Percentiles rank a stretch among this genome's conserved stretches.
These are phyloP conservation scores for Wallemia mellicola DNA, from an alignment of 1,284 basidiomycete genomes.

Conservation along the genomic window DNA sequence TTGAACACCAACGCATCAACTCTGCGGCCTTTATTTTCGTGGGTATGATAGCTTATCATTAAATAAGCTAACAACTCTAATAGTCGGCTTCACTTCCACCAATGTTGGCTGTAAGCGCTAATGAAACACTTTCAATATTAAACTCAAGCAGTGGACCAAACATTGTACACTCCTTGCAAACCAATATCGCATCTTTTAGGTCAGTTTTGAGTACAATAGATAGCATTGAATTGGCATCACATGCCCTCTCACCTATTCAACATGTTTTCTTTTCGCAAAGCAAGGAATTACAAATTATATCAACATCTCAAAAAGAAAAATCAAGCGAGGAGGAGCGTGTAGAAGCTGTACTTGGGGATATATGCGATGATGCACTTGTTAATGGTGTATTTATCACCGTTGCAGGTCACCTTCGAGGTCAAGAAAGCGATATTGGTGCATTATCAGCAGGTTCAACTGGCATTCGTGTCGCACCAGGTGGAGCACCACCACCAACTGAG, in stretches of 20 bases:
- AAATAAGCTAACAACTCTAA: not conserved
- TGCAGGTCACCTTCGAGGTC: conserved; percentile 44
- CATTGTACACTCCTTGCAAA: not conserved
- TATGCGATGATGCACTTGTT: conserved; percentile 3
- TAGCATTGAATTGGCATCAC: not conserved
- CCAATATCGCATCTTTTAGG: not conserved
- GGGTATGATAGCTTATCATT: not conserved
- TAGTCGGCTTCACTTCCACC: conserved; percentile 69
- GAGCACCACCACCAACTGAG: conserved; percentile 23
- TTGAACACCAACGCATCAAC: conserved; percentile 87
- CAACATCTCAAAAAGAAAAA: not conserved
- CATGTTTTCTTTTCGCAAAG: not conserved
- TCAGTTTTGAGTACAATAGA: not conserved
- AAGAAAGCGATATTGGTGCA: conserved; percentile 23
- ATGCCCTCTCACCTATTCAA: not conserved
- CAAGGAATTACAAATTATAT: not conserved
- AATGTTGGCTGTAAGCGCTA: conserved; percentile 57
- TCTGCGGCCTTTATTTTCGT: conserved; percentile 71
- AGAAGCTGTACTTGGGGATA: not conserved
- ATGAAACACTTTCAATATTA: conserved; percentile 51
- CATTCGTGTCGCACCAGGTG: not conserved
- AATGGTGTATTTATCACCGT: conserved; percentile 53
- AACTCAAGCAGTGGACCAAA: conserved; percentile 19
- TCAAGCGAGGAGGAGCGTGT: not conserved
- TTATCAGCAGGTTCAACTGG: not conserved